phyloP scores from a whole-genome alignment of 805 yeast genomes.

The Blastobotrys robertii region DNA sequence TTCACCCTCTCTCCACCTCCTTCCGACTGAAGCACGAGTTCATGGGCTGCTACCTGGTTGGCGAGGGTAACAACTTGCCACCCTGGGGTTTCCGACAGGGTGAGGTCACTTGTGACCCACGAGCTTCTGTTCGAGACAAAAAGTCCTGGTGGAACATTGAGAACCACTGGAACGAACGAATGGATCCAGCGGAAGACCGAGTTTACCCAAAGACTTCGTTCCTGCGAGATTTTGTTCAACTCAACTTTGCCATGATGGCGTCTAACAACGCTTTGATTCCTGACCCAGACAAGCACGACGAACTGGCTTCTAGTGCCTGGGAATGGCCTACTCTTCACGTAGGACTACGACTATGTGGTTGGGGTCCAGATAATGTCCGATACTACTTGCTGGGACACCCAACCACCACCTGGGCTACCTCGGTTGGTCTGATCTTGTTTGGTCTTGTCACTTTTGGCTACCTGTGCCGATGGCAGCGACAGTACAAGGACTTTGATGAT shows the following conservation, averaged over 20 bases:
- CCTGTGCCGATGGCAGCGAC: conserved; percentile 62
- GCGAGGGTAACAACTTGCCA: conserved; percentile 75
- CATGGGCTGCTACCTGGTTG: conserved; percentile 76
- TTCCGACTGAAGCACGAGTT: conserved; percentile 62
- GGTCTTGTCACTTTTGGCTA: conserved; percentile 30
- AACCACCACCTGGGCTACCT: conserved; percentile 50
- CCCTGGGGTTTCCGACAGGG: conserved; percentile 98
- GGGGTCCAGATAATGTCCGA: conserved; percentile 47
- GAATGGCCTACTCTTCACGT: conserved; percentile 66
- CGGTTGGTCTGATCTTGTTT: conserved; percentile 39
- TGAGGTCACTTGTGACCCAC: conserved; percentile 67
- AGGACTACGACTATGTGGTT: conserved; percentile 70
- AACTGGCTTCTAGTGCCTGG: conserved; percentile 69
- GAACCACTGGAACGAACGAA: conserved; percentile 45
- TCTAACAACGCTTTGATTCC: conserved; percentile 76
- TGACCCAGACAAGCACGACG: conserved; percentile 61
- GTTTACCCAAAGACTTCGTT: conserved; percentile 44
- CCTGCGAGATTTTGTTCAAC: conserved; percentile 56
- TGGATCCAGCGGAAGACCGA: conserved; percentile 32
- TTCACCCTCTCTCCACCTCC: conserved; percentile 65
- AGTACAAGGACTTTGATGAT: conserved; percentile 37
- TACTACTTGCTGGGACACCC: conserved; percentile 66
- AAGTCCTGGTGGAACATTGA: conserved; percentile 78
- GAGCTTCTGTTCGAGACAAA: conserved; percentile 43
- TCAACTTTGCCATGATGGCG: conserved; percentile 75